Evolutionary conservation across 2,329 filamentous ascomycete genomes (phyloP), one percentile per base, ranked within the genome.

Genomic region (Fusarium xyrophilum): DNA sequence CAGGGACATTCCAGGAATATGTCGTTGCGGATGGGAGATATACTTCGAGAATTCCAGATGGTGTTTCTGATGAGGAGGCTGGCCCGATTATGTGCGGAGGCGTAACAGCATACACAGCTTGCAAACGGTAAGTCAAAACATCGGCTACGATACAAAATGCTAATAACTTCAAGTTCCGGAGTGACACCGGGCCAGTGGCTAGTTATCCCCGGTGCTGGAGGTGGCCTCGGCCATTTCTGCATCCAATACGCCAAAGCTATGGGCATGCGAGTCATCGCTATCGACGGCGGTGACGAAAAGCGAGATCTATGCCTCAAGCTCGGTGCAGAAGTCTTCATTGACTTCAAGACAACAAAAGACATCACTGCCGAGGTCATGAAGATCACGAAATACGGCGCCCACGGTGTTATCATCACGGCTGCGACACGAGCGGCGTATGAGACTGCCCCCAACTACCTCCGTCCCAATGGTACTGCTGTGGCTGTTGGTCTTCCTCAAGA

Each of bases 351-450:
- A 48, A 89, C 86, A 76, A 88, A 89, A 79, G 89, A 97, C 78
- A 79, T 97, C 13, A 89, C 96, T 64, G 86, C 86, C 71, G 92
- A 95, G 71, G 92, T 97, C 2, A 57, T 56, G 57, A 91, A 93
- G 81, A 87, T 88, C 32, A 84, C 88, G 65, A 91, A 90, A 17
- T 84, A 92, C n/a, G 94, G 93, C 43, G 93, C 93, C 3, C 92
- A 97, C 72, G 93, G 92, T 15, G 93, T 96, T 51, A 84, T 97
- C 66, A 84, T 97, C 21, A 88, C 97, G 39, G 93, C 94, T 51
- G 93, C 92, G 44, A 88, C 85, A 69, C 93, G 97, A 84, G 92
- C 89, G 81, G 93, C 93, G n/a, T 97, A 97, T 86, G 93, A 97
- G 81, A 93, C 97, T 81, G 94, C 93, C 12, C 88, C 91, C 35